phyloP scores from a whole-genome alignment of 768 basidiomycete species.

The Boletus vermiculosoides region DNA sequence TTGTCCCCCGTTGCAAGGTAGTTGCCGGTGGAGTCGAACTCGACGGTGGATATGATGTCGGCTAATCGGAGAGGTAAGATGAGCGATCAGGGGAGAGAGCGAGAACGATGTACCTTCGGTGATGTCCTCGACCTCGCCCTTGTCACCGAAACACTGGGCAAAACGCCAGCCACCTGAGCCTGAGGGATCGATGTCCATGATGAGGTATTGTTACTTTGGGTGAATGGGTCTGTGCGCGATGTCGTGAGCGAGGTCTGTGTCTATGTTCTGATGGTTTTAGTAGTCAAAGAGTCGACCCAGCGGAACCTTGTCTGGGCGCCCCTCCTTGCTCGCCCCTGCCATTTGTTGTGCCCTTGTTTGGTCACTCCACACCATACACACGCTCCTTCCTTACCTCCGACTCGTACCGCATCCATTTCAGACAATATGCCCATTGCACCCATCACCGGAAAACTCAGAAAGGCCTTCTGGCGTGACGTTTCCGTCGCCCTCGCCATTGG shows the following conservation, averaged over 20 bases:
- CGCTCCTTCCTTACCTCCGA: slow-evolving; percentile 20
- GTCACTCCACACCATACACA: slow-evolving; percentile 11
- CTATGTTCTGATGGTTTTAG: slow-evolving; percentile 7
- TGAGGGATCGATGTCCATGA: slow-evolving; percentile 82
- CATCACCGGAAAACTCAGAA: slow-evolving; percentile 92
- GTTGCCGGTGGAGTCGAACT: slow-evolving; percentile 99
- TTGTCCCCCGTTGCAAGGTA: slow-evolving; percentile 99
- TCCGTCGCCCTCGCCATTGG: slow-evolving; percentile 76
- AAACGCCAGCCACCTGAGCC: slow-evolving; percentile 95
- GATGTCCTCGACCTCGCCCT: slow-evolving; percentile 99
- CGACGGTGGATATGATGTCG: slow-evolving; percentile 99
- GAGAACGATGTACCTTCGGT: slow-evolving; percentile 76
- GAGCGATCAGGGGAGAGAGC: slow-evolving; percentile 10
- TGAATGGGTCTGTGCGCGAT: slow-evolving; percentile 9
- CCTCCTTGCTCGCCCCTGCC: slow-evolving; percentile 15
- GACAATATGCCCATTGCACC: slow-evolving; percentile 78
- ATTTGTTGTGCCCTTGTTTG: slow-evolving; percentile 36
- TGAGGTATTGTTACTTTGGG: slow-evolving; percentile 16
- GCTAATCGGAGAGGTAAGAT: slow-evolving; percentile 50
- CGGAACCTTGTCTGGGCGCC: slow-evolving; percentile 18
- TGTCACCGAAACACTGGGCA: slow-evolving; percentile 99
- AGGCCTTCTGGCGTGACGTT: slow-evolving; percentile 86
- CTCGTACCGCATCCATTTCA: slow-evolving; percentile 28
- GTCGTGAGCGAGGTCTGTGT: slow-evolving; percentile 9
- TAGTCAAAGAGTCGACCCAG: slow-evolving; percentile 19